phyloP scores from a whole-genome alignment of 2,329 filamentous ascomycete species.

The Nemania sp. region DNA sequence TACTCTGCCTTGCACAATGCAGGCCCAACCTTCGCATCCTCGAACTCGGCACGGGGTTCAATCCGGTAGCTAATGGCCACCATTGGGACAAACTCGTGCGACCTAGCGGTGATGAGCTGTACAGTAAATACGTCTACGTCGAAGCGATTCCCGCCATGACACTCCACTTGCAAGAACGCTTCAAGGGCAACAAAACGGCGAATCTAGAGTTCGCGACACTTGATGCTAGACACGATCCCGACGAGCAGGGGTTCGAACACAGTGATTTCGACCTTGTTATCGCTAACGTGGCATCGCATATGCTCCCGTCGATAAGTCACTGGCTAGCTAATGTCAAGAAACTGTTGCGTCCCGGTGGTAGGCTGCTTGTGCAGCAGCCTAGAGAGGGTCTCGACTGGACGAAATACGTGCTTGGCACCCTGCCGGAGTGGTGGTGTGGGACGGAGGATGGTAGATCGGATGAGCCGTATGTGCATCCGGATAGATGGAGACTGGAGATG shows the following conservation, averaged over 20 bases:
- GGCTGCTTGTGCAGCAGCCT: neutral
- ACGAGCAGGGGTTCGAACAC: neutral
- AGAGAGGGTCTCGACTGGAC: neutral
- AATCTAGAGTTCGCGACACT: neutral
- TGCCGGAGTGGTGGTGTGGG: slow-evolving; percentile 3
- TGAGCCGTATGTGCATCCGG: neutral
- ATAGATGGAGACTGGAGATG: neutral
- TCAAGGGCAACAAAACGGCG: no score
- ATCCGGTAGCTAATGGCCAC: no score
- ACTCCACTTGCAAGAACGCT: neutral
- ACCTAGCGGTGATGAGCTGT: neutral
- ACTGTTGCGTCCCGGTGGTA: neutral
- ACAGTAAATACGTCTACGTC: neutral
- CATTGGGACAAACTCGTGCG: neutral
- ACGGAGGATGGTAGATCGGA: neutral
- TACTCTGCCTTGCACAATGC: neutral
- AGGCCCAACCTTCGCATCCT: neutral
- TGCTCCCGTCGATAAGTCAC: no score
- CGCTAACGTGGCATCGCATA: neutral
- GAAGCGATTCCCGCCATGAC: neutral
- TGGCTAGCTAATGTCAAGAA: neutral
- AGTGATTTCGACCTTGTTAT: neutral
- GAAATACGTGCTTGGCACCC: neutral
- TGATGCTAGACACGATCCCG: neutral
- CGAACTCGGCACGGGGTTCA: neutral